Evolutionary conservation across 192 early-diverging fungal genomes (phyloP).

Genomic region (Funneliformis mosseae): DNA sequence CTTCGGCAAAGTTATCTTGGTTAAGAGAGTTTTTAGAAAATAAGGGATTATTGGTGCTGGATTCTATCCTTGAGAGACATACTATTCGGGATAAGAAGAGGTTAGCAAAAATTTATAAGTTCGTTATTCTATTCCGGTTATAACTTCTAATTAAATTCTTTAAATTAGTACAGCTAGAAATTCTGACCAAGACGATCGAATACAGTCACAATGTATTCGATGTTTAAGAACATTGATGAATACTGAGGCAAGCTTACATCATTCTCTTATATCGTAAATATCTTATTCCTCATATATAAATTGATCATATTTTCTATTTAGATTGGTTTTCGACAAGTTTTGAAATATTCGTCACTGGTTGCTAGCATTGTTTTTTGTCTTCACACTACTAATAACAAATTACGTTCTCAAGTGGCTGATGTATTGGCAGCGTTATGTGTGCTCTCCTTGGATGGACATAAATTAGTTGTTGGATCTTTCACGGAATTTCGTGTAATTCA

Average conservation of each 20-base stretch:
- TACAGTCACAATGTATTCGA: constrained; percentile 53
- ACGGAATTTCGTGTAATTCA: constrained; percentile 49
- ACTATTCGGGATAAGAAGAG: constrained; percentile 42
- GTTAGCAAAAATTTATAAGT: background rate
- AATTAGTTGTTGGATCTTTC: constrained; percentile 45
- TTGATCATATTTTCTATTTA: constrained; percentile 26
- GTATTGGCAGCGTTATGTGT: constrained; percentile 53
- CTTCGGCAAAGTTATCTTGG: constrained; percentile 52
- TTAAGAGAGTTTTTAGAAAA: constrained; percentile 51
- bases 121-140: background rate
- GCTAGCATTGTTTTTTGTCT: constrained; percentile 43
- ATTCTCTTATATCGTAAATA: background rate
- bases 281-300: background rate
- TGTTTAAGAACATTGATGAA: constrained; percentile 55
- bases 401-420: constrained; percentile 49
- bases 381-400: constrained; percentile 46
- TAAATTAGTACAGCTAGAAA: constrained; percentile 2
- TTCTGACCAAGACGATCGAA: constrained; percentile 46
- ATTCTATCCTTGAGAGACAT: constrained; percentile 49
- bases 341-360: constrained; percentile 40
- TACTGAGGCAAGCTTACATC: constrained; percentile 42
- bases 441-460: constrained; percentile 49
- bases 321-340: constrained; percentile 50
- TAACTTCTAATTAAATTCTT: background rate
- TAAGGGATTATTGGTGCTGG: constrained; percentile 51